Percentiles rank a stretch among this genome's conserved stretches.
These are phyloP conservation scores for Bocquillonia castaneifolia DNA, from an alignment of 441 rosid species.

Conservation along the genomic window DNA sequence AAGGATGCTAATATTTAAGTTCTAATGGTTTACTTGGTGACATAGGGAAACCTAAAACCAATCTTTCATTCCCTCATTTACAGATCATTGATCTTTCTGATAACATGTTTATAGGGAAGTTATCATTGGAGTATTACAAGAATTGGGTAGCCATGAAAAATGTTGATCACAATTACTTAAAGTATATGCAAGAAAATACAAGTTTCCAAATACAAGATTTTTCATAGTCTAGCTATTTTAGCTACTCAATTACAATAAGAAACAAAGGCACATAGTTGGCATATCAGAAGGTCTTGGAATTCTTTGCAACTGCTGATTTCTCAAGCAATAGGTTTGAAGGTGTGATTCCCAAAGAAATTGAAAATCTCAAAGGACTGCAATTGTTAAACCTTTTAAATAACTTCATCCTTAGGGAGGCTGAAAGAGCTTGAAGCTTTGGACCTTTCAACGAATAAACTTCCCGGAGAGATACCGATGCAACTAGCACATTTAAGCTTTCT, in stretches of 20 bases:
- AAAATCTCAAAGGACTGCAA: slow-evolving; percentile 23
- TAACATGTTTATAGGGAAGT: slow-evolving; percentile 51
- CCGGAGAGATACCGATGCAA: slow-evolving; percentile 31
- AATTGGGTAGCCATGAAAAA: slow-evolving; percentile 43
- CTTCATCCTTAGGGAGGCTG: slow-evolving; percentile 20
- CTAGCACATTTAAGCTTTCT: slow-evolving; percentile 24
- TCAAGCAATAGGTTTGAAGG: slow-evolving; percentile 32
- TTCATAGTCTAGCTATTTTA: slow-evolving; percentile 27
- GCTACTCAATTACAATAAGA: slow-evolving; percentile 32
- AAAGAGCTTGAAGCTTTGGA: slow-evolving; percentile 29
- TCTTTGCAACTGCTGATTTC: slow-evolving; percentile 25
- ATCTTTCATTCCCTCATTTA: slow-evolving; percentile 35
- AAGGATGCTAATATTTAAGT: slow-evolving; percentile 23
- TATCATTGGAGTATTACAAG: slow-evolving; percentile 46
- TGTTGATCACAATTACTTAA: slow-evolving; percentile 29
- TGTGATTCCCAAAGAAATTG: slow-evolving; percentile 23
- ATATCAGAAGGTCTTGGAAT: slow-evolving; percentile 14
- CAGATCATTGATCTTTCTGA: slow-evolving; percentile 55
- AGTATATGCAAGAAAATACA: background rate
- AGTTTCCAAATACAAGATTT: background rate
- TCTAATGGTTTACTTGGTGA: slow-evolving; percentile 21
- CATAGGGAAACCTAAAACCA: background rate
- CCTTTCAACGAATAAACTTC: slow-evolving; percentile 31
- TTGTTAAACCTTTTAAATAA: slow-evolving; percentile 21
- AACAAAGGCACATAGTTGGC: slow-evolving; percentile 24